Evolutionary conservation across 1,284 basidiomycete species (phyloP), one percentile per base, ranked within the genome.

Genomic region (Ustilago esculenta): DNA sequence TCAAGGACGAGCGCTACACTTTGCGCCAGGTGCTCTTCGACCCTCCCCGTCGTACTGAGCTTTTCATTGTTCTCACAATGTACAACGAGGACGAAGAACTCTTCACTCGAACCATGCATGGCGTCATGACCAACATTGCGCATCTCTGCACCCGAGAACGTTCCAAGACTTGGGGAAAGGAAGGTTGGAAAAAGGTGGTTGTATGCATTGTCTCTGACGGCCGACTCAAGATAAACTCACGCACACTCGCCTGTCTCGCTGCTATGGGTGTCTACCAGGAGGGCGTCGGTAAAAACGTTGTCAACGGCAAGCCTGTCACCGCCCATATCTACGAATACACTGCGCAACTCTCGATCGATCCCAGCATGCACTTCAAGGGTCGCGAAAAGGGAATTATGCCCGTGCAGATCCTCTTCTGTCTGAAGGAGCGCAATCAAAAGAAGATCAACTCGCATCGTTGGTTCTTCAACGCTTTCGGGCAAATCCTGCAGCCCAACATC

Each of bases 111-210:
- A 80, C 79, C 44, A 61, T 81, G 69, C 79, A 81, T 48, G 79
- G 79, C 34, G 77, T 81, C 44, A 76, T 81, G 77, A 76, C 63
- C 46, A 81, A 81, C 56, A 79, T 81, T 40, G 77, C 83, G 12
- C 83, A 96, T 47, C 82, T 94, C 60, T 93, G 91, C 81, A 90
- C 89, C 71, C 85, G 92, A 18, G 89, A 90, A 39, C 84, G 91
- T 51, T 90, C 89, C 73, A 92, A 92, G 85, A 96, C 90, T 1
- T 97, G 94, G 94, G 93, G 93, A 1, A 90, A 92, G 80, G 92
- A 96, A 0, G 93, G 94, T 0, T 97, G 94, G 94, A 95, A 96
- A 85, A 97, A 96, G 70, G 81, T 80, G 20, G 79, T 81, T n/a
- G 77, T 81, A 23, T 66, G 64, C 32, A 96, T 98, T 70, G 90